Evolutionary conservation across 2,329 filamentous ascomycete genomes (phyloP).

Genomic region (Talaromyces islandicus): DNA sequence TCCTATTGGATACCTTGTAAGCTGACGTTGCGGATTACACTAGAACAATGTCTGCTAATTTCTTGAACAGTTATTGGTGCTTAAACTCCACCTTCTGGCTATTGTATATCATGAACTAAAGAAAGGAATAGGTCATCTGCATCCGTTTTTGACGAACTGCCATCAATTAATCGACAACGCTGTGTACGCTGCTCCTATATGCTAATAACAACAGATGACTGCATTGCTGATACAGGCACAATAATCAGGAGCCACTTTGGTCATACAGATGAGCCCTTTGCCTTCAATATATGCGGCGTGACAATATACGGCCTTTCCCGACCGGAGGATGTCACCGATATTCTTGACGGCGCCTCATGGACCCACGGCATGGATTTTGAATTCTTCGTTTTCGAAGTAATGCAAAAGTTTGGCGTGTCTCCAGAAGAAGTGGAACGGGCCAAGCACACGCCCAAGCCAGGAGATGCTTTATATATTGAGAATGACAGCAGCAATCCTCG

Average conservation of each 20-base stretch:
- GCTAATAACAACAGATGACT: background rate
- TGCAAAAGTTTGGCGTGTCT: constrained; percentile 1
- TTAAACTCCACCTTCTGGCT: background rate
- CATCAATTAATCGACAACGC: background rate
- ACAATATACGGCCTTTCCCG: constrained; percentile 1
- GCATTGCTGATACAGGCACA: background rate
- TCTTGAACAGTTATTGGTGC: background rate
- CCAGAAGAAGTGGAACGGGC: background rate
- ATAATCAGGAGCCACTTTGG: background rate
- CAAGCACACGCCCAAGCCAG: background rate
- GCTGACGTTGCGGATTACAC: background rate
- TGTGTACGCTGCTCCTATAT: background rate
- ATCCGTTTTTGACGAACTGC: background rate
- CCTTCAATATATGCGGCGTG: background rate
- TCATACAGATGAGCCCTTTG: background rate
- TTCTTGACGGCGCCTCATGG: constrained; percentile 1
- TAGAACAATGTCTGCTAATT: background rate
- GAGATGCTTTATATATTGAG: background rate
- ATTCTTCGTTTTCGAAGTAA: background rate
- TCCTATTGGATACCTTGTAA: constrained; percentile 2
- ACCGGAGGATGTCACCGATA: background rate
- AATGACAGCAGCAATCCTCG: background rate
- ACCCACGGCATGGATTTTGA: constrained; percentile 2
- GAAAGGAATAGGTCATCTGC: background rate
- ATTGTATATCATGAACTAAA: background rate